phyloP scores from a whole-genome alignment of 345 rosid genomes.

The Corymbia maculata region DNA sequence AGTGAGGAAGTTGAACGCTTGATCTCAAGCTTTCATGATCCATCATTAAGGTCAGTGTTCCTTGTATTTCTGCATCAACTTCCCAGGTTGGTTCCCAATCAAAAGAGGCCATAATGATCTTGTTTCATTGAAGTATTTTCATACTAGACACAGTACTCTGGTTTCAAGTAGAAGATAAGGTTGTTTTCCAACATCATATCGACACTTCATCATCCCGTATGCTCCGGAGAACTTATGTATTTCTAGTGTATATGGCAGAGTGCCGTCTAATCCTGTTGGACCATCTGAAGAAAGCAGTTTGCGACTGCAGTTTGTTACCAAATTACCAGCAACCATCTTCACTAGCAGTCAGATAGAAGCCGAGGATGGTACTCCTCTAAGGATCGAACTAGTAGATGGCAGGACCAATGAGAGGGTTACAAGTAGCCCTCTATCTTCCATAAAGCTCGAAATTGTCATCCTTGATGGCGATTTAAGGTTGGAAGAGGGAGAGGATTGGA shows the following conservation, averaged over 20 bases:
- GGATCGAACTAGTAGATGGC: constrained; percentile 13
- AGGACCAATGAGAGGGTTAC: constrained; percentile 1
- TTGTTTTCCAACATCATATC: not conserved
- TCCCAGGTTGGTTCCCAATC: not conserved
- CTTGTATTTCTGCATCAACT: not conserved
- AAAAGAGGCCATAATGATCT: not conserved
- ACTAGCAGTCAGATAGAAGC: constrained; percentile 9
- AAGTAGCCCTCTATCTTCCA: constrained; percentile 17
- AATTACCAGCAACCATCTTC: constrained; percentile 8
- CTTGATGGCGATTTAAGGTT: constrained; percentile 19
- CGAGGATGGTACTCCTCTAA: constrained; percentile 6
- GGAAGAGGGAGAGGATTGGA: constrained; percentile 21
- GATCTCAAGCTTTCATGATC: not conserved
- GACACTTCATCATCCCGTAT: not conserved
- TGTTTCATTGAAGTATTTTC: not conserved
- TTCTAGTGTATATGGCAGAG: not conserved
- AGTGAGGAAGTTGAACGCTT: constrained; percentile 3
- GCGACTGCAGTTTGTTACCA: constrained; percentile 10
- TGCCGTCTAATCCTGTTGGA: not conserved
- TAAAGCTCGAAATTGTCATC: constrained; percentile 15
- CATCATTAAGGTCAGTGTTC: not conserved
- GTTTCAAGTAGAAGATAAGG: not conserved
- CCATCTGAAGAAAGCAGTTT: constrained; percentile 5
- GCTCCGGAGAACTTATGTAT: not conserved
- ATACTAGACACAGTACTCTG: not conserved